Percentiles rank a stretch among this genome's conserved stretches.
Conservation (phyloP, 2,329 filamentous ascomycete genomes). For the Claviceps paspali region DNA sequence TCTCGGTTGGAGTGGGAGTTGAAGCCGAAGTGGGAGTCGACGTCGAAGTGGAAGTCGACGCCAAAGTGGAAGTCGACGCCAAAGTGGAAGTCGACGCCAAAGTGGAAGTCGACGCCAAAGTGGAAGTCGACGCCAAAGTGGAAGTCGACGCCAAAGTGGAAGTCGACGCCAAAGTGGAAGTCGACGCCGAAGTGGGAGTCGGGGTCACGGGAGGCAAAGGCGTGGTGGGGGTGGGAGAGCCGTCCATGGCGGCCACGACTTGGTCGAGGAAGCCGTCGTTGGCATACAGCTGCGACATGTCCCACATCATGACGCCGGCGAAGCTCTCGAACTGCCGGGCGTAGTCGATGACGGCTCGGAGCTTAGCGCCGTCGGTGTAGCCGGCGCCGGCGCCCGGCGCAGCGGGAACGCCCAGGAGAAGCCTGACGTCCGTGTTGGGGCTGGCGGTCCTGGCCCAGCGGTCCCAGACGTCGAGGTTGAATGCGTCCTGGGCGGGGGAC, state of each 20-base stretch:
- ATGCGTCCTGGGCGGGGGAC: constrained; percentile 30
- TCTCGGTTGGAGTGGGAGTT: constrained; percentile 5
- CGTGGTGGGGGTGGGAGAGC: background rate
- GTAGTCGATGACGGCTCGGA: constrained; percentile 37
- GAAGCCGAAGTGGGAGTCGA: background rate
- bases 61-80: background rate
- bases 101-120: background rate
- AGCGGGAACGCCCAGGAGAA: constrained; percentile 46
- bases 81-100: background rate
- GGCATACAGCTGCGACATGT: constrained; percentile 44
- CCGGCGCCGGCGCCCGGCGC: constrained; percentile 38
- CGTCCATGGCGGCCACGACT: constrained; percentile 22
- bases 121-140: background rate
- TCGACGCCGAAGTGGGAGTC: background rate
- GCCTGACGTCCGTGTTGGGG: constrained; percentile 43
- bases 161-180: background rate
- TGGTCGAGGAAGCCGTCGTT: constrained; percentile 40
- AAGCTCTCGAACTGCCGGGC: constrained; percentile 41
- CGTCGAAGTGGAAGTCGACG: background rate
- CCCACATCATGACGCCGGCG: constrained; percentile 57
- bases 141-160: background rate
- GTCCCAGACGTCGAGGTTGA: constrained; percentile 51
- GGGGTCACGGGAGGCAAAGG: background rate
- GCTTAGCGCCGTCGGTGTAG: constrained; percentile 31
- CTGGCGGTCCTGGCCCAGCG: constrained; percentile 42